Conservation (phyloP, 2,329 filamentous ascomycete genomes). For the Penicillium digitatum region DNA sequence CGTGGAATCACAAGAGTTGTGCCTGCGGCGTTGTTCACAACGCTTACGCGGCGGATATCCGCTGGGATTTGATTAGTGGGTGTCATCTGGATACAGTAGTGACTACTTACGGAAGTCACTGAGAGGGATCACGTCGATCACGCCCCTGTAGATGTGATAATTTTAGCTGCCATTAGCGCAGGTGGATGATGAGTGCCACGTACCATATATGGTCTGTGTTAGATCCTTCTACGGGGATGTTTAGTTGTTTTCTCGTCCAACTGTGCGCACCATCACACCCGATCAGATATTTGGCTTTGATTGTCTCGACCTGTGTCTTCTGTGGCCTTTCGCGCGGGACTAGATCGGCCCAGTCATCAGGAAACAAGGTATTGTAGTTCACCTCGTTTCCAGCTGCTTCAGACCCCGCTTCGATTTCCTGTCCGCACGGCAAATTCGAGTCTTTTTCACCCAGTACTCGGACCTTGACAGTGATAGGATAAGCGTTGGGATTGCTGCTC, state of each 20-base stretch:
- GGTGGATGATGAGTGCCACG: not conserved
- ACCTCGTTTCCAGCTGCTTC: conserved; percentile 49
- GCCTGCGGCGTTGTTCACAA: conserved; percentile 54
- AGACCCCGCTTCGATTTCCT: conserved; percentile 22
- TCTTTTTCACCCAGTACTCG: conserved; percentile 57
- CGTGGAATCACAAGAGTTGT: conserved; percentile 32
- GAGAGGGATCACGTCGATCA: conserved; percentile 51
- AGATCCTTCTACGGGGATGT: conserved; percentile 55
- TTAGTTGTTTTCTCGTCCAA: conserved; percentile 59
- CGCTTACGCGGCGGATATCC: conserved; percentile 55
- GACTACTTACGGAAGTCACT: conserved; percentile 36
- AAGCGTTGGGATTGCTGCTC: conserved; percentile 48
- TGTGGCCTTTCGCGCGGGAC: conserved; percentile 22
- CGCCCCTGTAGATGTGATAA: conserved; percentile 33
- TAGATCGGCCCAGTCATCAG: conserved; percentile 56
- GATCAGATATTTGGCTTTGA: conserved; percentile 61
- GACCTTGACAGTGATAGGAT: conserved; percentile 60
- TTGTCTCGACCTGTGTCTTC: conserved; percentile 32
- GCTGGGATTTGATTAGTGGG: conserved; percentile 18
- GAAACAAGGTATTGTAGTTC: conserved; percentile 56
- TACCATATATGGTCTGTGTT: conserved; percentile 44
- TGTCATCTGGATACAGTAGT: too few relatives aligned
- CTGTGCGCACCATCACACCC: conserved; percentile 66
- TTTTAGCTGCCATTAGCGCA: not conserved
- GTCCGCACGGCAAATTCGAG: conserved; percentile 48